Evolutionary conservation across 2,329 filamentous ascomycete species (phyloP).

Genomic region (Emergomyces pasteurianus): DNA sequence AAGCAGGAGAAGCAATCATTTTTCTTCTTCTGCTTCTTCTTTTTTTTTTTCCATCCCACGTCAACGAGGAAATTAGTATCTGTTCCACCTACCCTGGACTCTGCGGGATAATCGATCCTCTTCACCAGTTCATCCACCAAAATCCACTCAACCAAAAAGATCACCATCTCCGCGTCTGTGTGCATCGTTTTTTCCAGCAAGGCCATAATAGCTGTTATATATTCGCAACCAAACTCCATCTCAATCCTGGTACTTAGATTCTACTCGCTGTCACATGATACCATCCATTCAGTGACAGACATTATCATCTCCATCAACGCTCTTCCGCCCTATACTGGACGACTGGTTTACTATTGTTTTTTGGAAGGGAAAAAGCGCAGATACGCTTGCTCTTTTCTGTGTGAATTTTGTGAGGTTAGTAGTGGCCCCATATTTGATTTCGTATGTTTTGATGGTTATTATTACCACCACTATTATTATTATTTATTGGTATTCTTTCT

Average conservation of each 20-base stretch:
- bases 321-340: neutral
- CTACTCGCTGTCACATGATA: slow-evolving; percentile 1
- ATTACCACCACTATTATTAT: neutral
- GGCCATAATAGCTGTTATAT: neutral
- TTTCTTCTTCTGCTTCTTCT: neutral
- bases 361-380: neutral
- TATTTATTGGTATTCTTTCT: neutral
- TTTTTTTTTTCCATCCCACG: neutral
- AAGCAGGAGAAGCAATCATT: neutral
- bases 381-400: neutral
- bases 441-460: neutral
- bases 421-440: neutral
- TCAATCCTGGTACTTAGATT: neutral
- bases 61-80: neutral
- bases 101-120: neutral
- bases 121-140: neutral
- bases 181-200: neutral
- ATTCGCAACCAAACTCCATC: neutral
- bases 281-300: neutral
- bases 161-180: neutral
- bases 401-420: neutral
- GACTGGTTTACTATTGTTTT: slow-evolving; percentile 4
- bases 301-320: neutral
- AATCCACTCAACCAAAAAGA: neutral
- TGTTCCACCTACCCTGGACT: neutral